Base-by-base conservation (phyloP, 2,329 filamentous ascomycete species). In the Scedosporium minutisporum region DNA sequence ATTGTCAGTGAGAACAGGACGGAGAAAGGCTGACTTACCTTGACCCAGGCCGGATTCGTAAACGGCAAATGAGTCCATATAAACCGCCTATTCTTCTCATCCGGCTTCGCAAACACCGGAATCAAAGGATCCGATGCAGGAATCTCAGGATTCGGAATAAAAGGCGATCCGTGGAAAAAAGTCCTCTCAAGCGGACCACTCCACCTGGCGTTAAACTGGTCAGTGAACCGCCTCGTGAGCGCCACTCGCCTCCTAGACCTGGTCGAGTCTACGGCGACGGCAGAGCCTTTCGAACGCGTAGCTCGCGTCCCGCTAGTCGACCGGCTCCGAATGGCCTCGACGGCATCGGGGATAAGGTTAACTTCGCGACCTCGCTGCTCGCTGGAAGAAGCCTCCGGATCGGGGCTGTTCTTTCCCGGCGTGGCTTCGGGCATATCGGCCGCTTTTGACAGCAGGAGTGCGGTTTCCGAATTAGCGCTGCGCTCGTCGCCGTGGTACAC, bases 1-100 rank as follows among this genome's bases (percentile, higher is more conserved):
- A 6, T 62, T 57, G 59, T 21, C 12, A 18, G 41, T 38, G 18
- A 14, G 9, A 58, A 58, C 4, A 16, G 4, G 14, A 58, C 3
- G 44, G 63, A 16, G 3, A 61, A 3, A 58, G 4, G 42, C 62
- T 16, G 3, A 61, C 72, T 64, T 68, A 82, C 81, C 74, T 81
- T 82, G 2, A 84, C 82, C 82, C 82, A 85, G 0, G 78, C 76
- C 0, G 82, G 81, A 60, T 85, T 84, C 7, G 81, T 85, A 29
- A 79, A 84, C 0, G 82, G 80, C 18, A 83, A 66, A 69, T 85
- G 82, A 57, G 85, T 77, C 82, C 83, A 85, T 66, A 81, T 78
- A 66, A 84, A 84, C 68, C 2, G 69, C 66, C 42, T 70, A 33
- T 61, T 61, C 48, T 33, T 57, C n/a, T 51, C n/a, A 9, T 61